phyloP scores from a whole-genome alignment of 352 stramenopile genomes.

The Saprolegnia diclina region DNA sequence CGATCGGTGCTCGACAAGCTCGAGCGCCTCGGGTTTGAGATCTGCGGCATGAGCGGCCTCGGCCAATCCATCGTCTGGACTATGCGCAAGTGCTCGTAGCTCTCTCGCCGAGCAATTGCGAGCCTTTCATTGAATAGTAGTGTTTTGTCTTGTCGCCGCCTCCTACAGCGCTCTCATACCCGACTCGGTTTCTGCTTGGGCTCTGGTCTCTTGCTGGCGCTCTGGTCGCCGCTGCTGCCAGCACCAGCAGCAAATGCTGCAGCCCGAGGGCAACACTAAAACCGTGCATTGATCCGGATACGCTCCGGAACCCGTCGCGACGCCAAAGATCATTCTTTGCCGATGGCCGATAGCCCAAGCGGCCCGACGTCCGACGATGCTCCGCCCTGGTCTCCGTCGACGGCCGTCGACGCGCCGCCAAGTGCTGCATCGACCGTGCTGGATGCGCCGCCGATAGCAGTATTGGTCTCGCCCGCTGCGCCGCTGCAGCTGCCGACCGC shows the following conservation, averaged over 20 bases:
- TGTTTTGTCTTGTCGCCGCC: too few relatives aligned
- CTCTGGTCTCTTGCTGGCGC: too few relatives aligned
- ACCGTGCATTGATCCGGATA: too few relatives aligned
- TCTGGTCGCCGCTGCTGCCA: too few relatives aligned
- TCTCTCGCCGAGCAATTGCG: too few relatives aligned
- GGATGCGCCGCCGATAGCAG: background rate
- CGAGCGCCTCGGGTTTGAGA: conserved; percentile 7
- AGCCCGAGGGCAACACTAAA: too few relatives aligned
- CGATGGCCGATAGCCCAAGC: background rate
- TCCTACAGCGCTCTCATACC: too few relatives aligned
- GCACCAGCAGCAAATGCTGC: too few relatives aligned
- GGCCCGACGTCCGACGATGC: background rate
- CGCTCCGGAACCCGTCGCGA: background rate
- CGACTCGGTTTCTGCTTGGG: too few relatives aligned
- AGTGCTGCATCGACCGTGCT: too few relatives aligned
- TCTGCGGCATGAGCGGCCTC: conserved; percentile 20
- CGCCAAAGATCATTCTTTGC: background rate
- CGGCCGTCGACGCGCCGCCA: too few relatives aligned
- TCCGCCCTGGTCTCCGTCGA: background rate
- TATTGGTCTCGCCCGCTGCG: background rate
- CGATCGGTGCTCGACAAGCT: conserved; percentile 18
- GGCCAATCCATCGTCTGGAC: conserved; percentile 17
- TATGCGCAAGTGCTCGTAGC: background rate
- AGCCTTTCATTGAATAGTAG: too few relatives aligned
- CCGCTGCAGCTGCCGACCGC: background rate